Conservation (phyloP, 2,329 filamentous ascomycete species). For the Nemania abortiva region DNA sequence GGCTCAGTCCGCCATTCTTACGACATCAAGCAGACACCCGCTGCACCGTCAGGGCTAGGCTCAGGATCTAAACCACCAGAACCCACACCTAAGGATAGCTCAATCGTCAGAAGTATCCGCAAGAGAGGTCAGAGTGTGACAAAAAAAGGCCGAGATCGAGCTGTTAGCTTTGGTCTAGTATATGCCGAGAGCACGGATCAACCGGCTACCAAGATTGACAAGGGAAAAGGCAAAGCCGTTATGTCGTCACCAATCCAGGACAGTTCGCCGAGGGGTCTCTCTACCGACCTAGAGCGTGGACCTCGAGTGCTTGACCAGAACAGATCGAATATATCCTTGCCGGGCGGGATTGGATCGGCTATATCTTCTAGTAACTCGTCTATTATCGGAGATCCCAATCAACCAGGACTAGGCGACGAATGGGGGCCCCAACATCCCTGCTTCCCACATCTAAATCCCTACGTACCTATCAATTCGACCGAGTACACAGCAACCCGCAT, state of each 20-base stretch:
- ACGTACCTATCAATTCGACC: slow-evolving; percentile 81
- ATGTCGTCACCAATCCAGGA: slow-evolving; percentile 58
- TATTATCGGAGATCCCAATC: slow-evolving; percentile 72
- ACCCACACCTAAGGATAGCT: slow-evolving; percentile 40
- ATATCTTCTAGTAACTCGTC: slow-evolving; percentile 70
- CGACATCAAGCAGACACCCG: slow-evolving; percentile 61
- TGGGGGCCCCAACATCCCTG: slow-evolving; percentile 97
- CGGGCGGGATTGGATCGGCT: slow-evolving; percentile 64
- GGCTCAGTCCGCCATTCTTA: slow-evolving; percentile 65
- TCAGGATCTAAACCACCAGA: slow-evolving; percentile 47
- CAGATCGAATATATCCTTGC: slow-evolving; percentile 61
- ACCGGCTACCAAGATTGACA: slow-evolving; percentile 54
- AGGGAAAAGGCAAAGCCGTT: slow-evolving; percentile 64
- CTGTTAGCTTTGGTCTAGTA: slow-evolving; percentile 50
- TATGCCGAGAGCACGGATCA: slow-evolving; percentile 39
- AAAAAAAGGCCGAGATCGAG: slow-evolving; percentile 41
- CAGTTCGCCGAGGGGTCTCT: slow-evolving; percentile 54
- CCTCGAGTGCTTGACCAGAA: slow-evolving; percentile 58
- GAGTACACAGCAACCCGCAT: slow-evolving; percentile 85
- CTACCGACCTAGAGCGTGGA: slow-evolving; percentile 68
- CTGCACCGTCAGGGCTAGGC: slow-evolving; percentile 45
- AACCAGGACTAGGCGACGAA: slow-evolving; percentile 76
- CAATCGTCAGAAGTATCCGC: slow-evolving; percentile 43
- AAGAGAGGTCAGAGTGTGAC: slow-evolving; percentile 51
- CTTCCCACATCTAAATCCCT: slow-evolving; percentile 91